Evolutionary conservation across 2,329 filamentous ascomycete species (phyloP), one percentile per base, ranked within the genome.

Genomic region (Trichophyton verrucosum): DNA sequence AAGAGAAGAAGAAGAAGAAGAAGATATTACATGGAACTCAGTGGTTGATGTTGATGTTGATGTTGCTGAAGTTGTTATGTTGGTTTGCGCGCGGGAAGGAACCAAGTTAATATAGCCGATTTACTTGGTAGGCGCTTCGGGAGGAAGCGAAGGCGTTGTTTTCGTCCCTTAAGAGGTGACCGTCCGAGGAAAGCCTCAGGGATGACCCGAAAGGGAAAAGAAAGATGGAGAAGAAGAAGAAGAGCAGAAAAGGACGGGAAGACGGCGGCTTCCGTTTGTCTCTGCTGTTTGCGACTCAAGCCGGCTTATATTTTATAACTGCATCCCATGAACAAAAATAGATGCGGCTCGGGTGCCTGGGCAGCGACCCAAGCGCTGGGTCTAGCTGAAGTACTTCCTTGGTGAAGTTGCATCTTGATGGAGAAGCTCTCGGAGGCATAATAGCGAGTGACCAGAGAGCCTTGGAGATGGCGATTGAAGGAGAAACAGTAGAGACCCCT

Each of bases 281-380:
- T 49, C 46, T 20, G 44, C 44, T 44, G 40, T 20, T 49, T 49
- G 46, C 46, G 46, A 22, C 17, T 30, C 20, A 15, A 22, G 46
- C n/a, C 44, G 44, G 46, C 15, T 55, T 55, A 33, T 55, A 33
- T 55, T 20, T 33, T 55, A 55, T 49, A 55, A 24, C 27, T 38
- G 7, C 49, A 27, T 20, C 27, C 20, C 49, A 36, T 15, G 30
- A 55, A 55, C 49, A 33, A 55, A 55, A 55, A 55, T 55, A 55
- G 49, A 55, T 55, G 49, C 49, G 49, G 49, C 49, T 55, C 49
- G 49, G 27, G 49, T 55, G 49, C 49, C 49, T 33, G 49, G 30
- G 49, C 46, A 27, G 49, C 49, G 49, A 55, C 49, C 49, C 49
- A 55, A 55, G 49, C 49, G 49, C 49, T 55, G 49, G 49, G 49